Evolutionary conservation across 2,329 filamentous ascomycete species (phyloP), one percentile per base, ranked within the genome.

Genomic region (Claviceps citrina): DNA sequence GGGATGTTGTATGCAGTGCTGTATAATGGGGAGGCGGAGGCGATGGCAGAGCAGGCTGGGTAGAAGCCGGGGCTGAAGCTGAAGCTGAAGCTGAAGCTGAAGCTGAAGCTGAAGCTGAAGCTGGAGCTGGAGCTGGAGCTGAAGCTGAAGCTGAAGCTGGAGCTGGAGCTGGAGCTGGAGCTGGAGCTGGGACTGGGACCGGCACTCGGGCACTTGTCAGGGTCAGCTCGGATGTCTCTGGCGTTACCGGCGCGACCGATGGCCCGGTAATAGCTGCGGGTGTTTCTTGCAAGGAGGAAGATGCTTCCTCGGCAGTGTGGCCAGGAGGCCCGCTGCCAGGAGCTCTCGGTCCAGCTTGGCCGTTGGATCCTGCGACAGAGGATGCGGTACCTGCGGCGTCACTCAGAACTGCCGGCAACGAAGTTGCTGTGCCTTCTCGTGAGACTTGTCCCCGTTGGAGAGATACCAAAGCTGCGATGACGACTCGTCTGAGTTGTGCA

Each of bases 401-500:
- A 10, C 2, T 25, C 13, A 12, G 9, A 24, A 10, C 18, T 33
- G 15, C 39, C 25, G 16, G 19, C 12, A 5, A 26, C 18, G 13
- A 33, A 12, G 22, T 38, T 8, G 20, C 39, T 27, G 32, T 39
- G 28, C 49, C 49, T 26, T 51, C 51, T 34, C 53, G 49, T 15
- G 49, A 45, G 1, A 55, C 44, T 38, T 71, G 67, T 15, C 61
- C 62, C 19, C 66, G 60, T 41, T 71, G 69, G 2, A 64, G 57
- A 24, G 62, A 53, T 25, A 67, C 54, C 18, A 71, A 44, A 4
- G 68, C 65, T 10, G 59, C 58, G 18, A 63, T 64, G 3, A 75
- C 65, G 0, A 65, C 61, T 41, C 68, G 61, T 31, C 71, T 62
- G 8, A 76, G 58, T 42, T 71, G 66, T 3, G 64, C 60, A 27